Conservation (phyloP, 2,329 filamentous ascomycete species). For the Blastomyces percursus region DNA sequence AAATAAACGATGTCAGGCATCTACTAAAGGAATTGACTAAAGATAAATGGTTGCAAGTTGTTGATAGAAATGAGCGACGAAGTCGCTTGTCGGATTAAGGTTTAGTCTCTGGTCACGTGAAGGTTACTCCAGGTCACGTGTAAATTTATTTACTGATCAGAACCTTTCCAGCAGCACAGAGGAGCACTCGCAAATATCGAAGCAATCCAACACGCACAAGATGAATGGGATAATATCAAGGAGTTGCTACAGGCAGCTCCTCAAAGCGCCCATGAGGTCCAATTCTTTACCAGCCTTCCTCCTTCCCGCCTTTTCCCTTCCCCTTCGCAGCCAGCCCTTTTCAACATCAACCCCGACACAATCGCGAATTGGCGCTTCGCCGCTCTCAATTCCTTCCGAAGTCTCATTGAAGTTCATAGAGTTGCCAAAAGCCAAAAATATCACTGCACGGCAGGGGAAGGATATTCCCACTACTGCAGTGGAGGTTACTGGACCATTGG, state of each 20-base stretch:
- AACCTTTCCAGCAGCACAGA: slow-evolving; percentile 1
- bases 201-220: slow-evolving; percentile 19
- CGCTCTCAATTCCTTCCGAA: slow-evolving; percentile 69
- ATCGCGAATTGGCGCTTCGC: slow-evolving; percentile 78
- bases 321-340: slow-evolving; percentile 46
- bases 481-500: slow-evolving; percentile 70
- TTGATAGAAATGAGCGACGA: background rate
- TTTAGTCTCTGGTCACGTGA: background rate
- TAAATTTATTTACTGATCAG: background rate
- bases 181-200: background rate
- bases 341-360: slow-evolving; percentile 55
- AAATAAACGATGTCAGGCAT: background rate
- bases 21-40: background rate
- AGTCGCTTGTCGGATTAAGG: background rate
- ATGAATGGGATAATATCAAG: slow-evolving; percentile 58
- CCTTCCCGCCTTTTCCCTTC: slow-evolving; percentile 53
- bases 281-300: slow-evolving; percentile 60
- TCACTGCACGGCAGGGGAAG: slow-evolving; percentile 14
- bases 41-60: background rate
- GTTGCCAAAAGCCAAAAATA: slow-evolving; percentile 52
- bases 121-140: background rate
- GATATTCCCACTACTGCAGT: slow-evolving; percentile 54
- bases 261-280: slow-evolving; percentile 37
- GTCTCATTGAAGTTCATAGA: slow-evolving; percentile 63
- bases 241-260: slow-evolving; percentile 48